Evolutionary conservation across 2,329 filamentous ascomycete genomes (phyloP), one percentile per base, ranked within the genome.

Genomic region (Waltergamsia citrina): DNA sequence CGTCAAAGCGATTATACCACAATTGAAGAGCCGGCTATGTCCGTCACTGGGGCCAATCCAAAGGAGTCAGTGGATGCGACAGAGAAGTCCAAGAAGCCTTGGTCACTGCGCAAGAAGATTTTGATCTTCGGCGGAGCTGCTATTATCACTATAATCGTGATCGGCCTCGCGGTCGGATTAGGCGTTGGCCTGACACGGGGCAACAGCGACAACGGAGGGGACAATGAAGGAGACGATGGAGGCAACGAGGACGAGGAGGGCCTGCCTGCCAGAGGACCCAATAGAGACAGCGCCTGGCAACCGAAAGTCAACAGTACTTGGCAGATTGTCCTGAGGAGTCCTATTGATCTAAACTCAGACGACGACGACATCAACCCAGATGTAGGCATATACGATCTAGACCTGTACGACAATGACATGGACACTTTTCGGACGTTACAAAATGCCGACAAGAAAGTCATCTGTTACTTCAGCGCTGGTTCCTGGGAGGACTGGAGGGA

Each of bases 381-480:
- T 40, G 70, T 74, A 1, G 56, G 62, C 5, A 58, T 81, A 27
- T 60, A 49, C 37, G 57, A 61, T 39, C 34, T 77, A 1, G 61
- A 68, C 10, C 54, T 81, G 29, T 81, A 70, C 51, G 76, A 81
- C 50, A 76, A 61, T 43, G 34, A 47, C 18, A 41, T 37, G 3
- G 33, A 41, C 11, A 52, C 52, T 3, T 50, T 81, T 38, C 63
- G 74, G 39, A 59, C 77, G 10, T 75, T 79, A 51, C 60, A 67
- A 37, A 72, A 69, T 33, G 52, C 58, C 6, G 69, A 67, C 7
- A 71, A 71, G 47, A 75, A 71, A 40, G 71, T 84, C 35, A 78
- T 85, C 38, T 86, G 81, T 60, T 86, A 86, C 56, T 85, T 85
- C 59, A 80, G 74, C 33, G 79, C 78, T 0, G 81, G 81, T 2